phyloP scores from a whole-genome alignment of 257 asterid species.

The Petunia axillaris region DNA sequence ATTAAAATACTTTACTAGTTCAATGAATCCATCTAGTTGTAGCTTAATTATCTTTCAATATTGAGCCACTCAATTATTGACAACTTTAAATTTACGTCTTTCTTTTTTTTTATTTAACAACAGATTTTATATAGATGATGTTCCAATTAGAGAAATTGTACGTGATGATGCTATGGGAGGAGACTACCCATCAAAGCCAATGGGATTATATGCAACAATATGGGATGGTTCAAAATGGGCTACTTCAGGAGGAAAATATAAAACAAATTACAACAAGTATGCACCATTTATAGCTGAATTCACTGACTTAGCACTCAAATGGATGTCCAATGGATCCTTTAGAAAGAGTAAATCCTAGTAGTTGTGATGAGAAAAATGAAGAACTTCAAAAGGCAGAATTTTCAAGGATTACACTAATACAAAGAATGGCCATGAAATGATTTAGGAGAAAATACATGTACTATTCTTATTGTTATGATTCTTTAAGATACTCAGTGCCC shows the following conservation, averaged over 20 bases:
- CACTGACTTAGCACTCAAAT: slow-evolving; percentile 66
- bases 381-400: slow-evolving; percentile 45
- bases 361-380: slow-evolving; percentile 36
- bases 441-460: slow-evolving; percentile 71
- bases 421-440: slow-evolving; percentile 59
- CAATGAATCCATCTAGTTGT: background rate
- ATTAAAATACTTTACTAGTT: background rate
- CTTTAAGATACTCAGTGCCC: slow-evolving; percentile 57
- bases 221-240: slow-evolving; percentile 99
- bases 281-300: slow-evolving; percentile 89
- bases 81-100: background rate
- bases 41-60: background rate
- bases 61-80: slow-evolving; percentile 2
- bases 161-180: slow-evolving; percentile 72
- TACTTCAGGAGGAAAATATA: slow-evolving; percentile 87
- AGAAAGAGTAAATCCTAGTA: slow-evolving; percentile 46
- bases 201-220: slow-evolving; percentile 86
- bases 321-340: slow-evolving; percentile 75
- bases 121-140: slow-evolving; percentile 84
- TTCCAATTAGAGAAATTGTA: slow-evolving; percentile 75
- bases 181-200: slow-evolving; percentile 91
- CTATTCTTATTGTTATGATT: slow-evolving; percentile 79
- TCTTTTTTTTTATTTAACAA: background rate
- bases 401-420: slow-evolving; percentile 49
- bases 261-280: slow-evolving; percentile 78